Evolutionary conservation across 495 filamentous ascomycete genomes (phyloP).

Genomic region (Penicillium robsamsonii): DNA sequence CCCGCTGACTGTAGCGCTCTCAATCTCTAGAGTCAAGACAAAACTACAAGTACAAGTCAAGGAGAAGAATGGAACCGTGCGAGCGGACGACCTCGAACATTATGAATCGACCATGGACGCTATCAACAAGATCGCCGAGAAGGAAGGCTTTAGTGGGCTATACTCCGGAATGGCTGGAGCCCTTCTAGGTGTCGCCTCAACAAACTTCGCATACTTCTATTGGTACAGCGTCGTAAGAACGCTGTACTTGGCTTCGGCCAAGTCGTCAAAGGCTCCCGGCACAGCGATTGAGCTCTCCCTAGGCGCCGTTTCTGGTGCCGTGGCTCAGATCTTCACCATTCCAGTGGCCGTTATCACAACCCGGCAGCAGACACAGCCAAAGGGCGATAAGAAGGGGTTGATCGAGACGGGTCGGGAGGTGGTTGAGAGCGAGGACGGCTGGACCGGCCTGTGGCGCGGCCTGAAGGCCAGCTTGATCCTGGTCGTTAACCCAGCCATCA

Average conservation of each 20-base stretch:
- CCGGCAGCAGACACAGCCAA: constrained; percentile 88
- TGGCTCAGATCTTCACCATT: constrained; percentile 95
- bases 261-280: constrained; percentile 62
- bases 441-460: constrained; percentile 87
- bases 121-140: constrained; percentile 76
- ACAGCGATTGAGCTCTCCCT: constrained; percentile 83
- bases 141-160: constrained; percentile 78
- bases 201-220: constrained; percentile 99
- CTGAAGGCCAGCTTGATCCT: constrained; percentile 95
- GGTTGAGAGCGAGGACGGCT: constrained; percentile 84
- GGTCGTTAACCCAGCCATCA: constrained; percentile 96
- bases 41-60: constrained; percentile 96
- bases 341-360: constrained; percentile 95
- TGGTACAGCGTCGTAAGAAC: constrained; percentile 92
- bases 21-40: constrained; percentile 76
- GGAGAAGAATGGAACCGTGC: constrained; percentile 33
- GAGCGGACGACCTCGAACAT: constrained; percentile 55
- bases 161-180: constrained; percentile 87
- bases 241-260: constrained; percentile 71
- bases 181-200: constrained; percentile 88
- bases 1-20: constrained; percentile 13
- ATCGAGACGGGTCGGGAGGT: constrained; percentile 88
- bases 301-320: constrained; percentile 82
- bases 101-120: constrained; percentile 87
- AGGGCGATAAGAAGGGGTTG: constrained; percentile 79